These are phyloP conservation scores for Dipteronia dyeriana DNA, from an alignment of 345 rosid species.

Conservation along the genomic window DNA sequence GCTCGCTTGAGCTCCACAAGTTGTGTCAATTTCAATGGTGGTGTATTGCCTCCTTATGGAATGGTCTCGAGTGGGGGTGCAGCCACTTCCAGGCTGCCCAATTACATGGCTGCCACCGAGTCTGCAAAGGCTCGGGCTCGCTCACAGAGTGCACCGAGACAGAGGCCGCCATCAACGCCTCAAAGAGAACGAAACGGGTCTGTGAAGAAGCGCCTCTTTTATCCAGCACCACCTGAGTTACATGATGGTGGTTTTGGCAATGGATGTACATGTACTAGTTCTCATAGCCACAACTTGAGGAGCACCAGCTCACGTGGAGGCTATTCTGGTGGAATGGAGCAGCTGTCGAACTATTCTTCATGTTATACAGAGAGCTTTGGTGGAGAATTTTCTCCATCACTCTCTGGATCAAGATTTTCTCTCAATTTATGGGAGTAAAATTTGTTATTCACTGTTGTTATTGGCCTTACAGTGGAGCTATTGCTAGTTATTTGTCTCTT, in stretches of 20 bases:
- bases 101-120: slow-evolving; percentile 87
- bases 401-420: slow-evolving; percentile 18
- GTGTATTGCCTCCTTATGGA: slow-evolving; percentile 33
- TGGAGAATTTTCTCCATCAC: slow-evolving; percentile 60
- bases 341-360: slow-evolving; percentile 44
- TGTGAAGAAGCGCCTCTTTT: slow-evolving; percentile 70
- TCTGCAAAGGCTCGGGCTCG: slow-evolving; percentile 82
- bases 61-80: slow-evolving; percentile 25
- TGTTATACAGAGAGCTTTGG: slow-evolving; percentile 48
- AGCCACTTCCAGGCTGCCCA: slow-evolving; percentile 41
- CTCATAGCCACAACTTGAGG: slow-evolving; percentile 48
- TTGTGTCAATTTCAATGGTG: slow-evolving; percentile 1
- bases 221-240: slow-evolving; percentile 49
- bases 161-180: slow-evolving; percentile 60
- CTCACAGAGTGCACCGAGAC: slow-evolving; percentile 75
- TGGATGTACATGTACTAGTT: neutral
- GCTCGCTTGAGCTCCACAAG: slow-evolving; percentile 19
- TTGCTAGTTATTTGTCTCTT: neutral
- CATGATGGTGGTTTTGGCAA: neutral
- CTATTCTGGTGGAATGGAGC: slow-evolving; percentile 49
- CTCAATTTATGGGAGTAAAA: slow-evolving; percentile 18
- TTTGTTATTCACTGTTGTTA: neutral
- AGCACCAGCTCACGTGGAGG: slow-evolving; percentile 67
- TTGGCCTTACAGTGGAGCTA: neutral
- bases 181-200: slow-evolving; percentile 47